These are phyloP conservation scores for Rosa persica DNA, from an alignment of 306 rosid genomes.

Conservation along the genomic window DNA sequence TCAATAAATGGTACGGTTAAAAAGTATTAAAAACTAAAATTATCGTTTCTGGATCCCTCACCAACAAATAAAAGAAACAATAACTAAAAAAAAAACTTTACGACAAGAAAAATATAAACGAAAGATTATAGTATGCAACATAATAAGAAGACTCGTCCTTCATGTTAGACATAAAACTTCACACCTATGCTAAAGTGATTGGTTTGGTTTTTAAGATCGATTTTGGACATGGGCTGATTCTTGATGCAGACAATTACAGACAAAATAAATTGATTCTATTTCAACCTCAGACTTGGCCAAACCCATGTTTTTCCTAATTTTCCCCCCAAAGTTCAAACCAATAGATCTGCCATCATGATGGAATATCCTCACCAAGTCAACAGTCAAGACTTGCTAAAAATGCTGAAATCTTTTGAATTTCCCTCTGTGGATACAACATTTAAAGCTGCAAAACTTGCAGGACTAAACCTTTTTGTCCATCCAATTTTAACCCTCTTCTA, in stretches of 20 bases:
- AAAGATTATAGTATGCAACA: not conserved
- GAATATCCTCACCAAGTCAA: conserved; percentile 4
- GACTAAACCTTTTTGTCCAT: not conserved
- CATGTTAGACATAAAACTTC: not conserved
- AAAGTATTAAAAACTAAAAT: no score
- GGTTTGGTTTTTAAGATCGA: not conserved
- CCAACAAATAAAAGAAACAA: not conserved
- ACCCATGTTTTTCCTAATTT: not conserved
- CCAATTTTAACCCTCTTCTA: not conserved
- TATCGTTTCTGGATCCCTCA: no score
- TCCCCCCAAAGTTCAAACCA: conserved; percentile 6
- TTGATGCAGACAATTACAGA: not conserved
- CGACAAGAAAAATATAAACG: fast-evolving
- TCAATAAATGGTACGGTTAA: no score
- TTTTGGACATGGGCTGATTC: not conserved
- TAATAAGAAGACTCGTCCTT: not conserved
- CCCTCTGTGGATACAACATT: not conserved
- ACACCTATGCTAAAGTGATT: not conserved
- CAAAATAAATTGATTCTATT: not conserved
- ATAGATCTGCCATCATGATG: not conserved
- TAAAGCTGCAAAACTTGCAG: conserved; percentile 6
- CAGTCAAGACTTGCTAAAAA: not conserved
- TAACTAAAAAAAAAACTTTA: not conserved
- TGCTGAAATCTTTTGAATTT: not conserved
- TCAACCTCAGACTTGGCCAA: not conserved